Conservation (phyloP, 768 basidiomycete genomes). For the Hydnum rufescens region DNA sequence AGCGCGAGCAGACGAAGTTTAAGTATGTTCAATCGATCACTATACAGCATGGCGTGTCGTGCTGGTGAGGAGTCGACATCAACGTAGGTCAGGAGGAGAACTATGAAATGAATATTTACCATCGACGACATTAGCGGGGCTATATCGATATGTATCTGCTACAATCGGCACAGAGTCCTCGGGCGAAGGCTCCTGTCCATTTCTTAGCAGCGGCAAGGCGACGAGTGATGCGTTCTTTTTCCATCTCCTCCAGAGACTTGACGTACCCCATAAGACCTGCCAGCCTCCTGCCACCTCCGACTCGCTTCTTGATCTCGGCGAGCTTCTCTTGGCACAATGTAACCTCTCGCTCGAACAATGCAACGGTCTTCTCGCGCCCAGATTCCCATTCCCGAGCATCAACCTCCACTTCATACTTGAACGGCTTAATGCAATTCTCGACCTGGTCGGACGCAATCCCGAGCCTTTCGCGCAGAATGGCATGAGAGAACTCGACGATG, state of each 20-base stretch:
- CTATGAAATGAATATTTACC: conserved; percentile 26
- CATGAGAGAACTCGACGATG: conserved; percentile 80
- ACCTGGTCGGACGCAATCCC: conserved; percentile 95
- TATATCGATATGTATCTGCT: conserved; percentile 71
- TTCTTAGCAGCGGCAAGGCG: conserved; percentile 25
- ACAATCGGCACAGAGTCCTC: conserved; percentile 22
- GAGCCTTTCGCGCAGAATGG: conserved; percentile 80
- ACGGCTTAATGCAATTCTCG: conserved; percentile 98
- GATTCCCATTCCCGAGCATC: conserved; percentile 82
- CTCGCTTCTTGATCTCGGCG: conserved; percentile 66
- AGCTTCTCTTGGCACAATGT: conserved; percentile 70
- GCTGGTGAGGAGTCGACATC: conserved; percentile 27
- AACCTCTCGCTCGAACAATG: conserved; percentile 70
- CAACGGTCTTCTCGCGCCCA: conserved; percentile 55
- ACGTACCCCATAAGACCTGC: conserved; percentile 63
- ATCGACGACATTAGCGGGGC: conserved; percentile 78
- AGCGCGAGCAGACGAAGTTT: conserved; percentile 74
- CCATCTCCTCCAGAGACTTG: conserved; percentile 56
- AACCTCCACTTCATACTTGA: conserved; percentile 95
- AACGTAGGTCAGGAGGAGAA: background rate
- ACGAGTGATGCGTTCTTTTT: conserved; percentile 39
- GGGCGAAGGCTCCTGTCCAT: conserved; percentile 20
- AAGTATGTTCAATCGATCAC: conserved; percentile 58
- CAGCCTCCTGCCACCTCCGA: conserved; percentile 72
- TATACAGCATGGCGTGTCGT: conserved; percentile 79